These are phyloP conservation scores for Camellia lanceoleosa DNA, from an alignment of 148 eudicot species.

Conservation along the genomic window DNA sequence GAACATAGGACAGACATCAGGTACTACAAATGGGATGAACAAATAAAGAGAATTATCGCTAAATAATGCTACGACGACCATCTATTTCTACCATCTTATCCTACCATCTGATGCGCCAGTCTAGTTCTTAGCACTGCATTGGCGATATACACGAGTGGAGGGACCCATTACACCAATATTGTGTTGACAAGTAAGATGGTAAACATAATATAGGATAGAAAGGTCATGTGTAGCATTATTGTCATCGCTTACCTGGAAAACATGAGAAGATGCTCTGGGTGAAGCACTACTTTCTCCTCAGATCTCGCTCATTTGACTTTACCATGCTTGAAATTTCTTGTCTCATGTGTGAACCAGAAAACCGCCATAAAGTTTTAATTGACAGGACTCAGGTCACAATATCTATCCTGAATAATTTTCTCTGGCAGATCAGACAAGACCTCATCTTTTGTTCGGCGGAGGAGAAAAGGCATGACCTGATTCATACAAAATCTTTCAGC, in stretches of 20 bases:
- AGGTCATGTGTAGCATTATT: no score
- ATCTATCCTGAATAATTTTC: conserved; percentile 97
- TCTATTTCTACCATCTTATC: no score
- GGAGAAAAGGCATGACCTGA: conserved; percentile 96
- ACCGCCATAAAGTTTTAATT: conserved; percentile 87
- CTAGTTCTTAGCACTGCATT: no score
- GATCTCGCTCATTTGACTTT: conserved; percentile 52
- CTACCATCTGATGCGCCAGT: no score
- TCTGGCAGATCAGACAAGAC: conserved; percentile 98
- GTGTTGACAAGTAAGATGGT: no score
- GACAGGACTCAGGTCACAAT: conserved; percentile 90
- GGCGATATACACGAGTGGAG: no score
- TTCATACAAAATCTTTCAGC: conserved; percentile 11
- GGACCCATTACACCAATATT: no score
- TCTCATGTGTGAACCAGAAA: conserved; percentile 80
- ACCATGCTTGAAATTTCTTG: conserved; percentile 83
- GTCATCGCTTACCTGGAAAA: conserved; percentile 57
- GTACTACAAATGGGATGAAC: conserved; percentile 4
- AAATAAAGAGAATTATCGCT: not conserved
- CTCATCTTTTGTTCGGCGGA: conserved; percentile 93
- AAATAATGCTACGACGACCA: no score
- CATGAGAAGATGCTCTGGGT: conserved; percentile 81
- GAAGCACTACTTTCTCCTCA: conserved; percentile 50
- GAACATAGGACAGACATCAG: conserved; percentile 14
- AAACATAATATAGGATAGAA: no score